A percentile compares a stretch with the other conserved stretches of the same genome.
These are phyloP conservation scores for Tetragonia tetragonoides DNA, from an alignment of 148 eudicot species.

Conservation along the genomic window DNA sequence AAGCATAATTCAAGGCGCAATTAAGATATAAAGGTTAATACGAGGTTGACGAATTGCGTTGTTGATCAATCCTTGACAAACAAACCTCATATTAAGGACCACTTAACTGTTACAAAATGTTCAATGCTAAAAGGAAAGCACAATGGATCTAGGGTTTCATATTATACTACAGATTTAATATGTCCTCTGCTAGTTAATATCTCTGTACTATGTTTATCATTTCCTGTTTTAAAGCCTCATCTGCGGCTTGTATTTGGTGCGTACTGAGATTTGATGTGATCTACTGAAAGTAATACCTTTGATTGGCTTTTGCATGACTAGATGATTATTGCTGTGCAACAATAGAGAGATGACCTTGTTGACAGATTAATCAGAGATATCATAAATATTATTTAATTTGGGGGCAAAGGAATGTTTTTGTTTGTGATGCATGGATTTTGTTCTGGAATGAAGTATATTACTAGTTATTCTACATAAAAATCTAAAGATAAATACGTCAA, in stretches of 20 bases:
- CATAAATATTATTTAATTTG: too few relatives aligned
- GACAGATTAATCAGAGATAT: background rate
- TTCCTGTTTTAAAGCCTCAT: background rate
- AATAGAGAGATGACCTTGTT: background rate
- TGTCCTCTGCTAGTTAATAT: background rate
- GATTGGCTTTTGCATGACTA: background rate
- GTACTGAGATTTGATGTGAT: background rate
- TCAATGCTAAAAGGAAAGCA: background rate
- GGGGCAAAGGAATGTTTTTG: background rate
- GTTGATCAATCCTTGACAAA: background rate
- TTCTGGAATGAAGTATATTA: background rate
- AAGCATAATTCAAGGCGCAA: background rate
- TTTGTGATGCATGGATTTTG: background rate
- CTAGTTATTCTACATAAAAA: too few relatives aligned
- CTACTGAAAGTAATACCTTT: background rate
- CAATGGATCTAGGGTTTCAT: background rate
- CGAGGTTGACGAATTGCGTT: background rate
- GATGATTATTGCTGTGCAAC: background rate
- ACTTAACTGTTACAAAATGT: background rate
- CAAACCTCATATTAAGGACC: background rate
- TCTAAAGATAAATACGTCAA: too few relatives aligned
- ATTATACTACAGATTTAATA: background rate
- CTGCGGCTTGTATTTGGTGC: background rate
- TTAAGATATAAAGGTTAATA: background rate
- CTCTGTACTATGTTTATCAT: background rate